Conservation (phyloP, 2,329 filamentous ascomycete genomes). For the Cladobotryum mycophilum region DNA sequence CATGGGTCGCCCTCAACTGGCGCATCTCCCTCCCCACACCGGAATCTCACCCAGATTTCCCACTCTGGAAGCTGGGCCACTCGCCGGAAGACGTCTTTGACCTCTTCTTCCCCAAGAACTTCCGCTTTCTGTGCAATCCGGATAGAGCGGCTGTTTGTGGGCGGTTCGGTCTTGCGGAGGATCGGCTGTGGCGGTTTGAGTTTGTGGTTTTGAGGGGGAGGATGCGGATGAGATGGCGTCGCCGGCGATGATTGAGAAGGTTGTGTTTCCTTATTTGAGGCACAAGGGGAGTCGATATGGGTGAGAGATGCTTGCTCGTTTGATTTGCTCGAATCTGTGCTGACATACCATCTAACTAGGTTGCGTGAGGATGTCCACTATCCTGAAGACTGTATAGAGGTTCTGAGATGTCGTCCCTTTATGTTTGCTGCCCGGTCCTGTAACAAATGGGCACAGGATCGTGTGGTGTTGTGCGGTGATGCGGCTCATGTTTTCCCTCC, state of each 20-base stretch:
- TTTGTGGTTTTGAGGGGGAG: slow-evolving; percentile 16
- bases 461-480: slow-evolving; percentile 41
- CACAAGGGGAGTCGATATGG: slow-evolving; percentile 13
- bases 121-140: slow-evolving; percentile 39
- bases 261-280: slow-evolving; percentile 21
- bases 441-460: slow-evolving; percentile 38
- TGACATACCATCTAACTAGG: no score
- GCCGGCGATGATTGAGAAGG: slow-evolving; percentile 15
- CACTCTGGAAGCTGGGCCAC: slow-evolving; percentile 40
- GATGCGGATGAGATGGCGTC: slow-evolving; percentile 16
- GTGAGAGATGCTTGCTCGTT: slow-evolving; percentile 1
- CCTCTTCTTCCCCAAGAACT: slow-evolving; percentile 38
- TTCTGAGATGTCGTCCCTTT: slow-evolving; percentile 37
- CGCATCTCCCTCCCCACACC: slow-evolving; percentile 36
- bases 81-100: slow-evolving; percentile 41
- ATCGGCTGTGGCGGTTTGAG: slow-evolving; percentile 39
- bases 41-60: slow-evolving; percentile 41
- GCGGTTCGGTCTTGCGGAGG: slow-evolving; percentile 34
- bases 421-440: slow-evolving; percentile 38
- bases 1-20: slow-evolving; percentile 44
- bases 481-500: slow-evolving; percentile 48
- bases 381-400: slow-evolving; percentile 36
- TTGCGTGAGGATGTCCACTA: neutral
- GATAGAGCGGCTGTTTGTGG: slow-evolving; percentile 37
- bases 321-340: no score